phyloP scores from a whole-genome alignment of 176 grass and related monocot species.

The Eleusine indica region DNA sequence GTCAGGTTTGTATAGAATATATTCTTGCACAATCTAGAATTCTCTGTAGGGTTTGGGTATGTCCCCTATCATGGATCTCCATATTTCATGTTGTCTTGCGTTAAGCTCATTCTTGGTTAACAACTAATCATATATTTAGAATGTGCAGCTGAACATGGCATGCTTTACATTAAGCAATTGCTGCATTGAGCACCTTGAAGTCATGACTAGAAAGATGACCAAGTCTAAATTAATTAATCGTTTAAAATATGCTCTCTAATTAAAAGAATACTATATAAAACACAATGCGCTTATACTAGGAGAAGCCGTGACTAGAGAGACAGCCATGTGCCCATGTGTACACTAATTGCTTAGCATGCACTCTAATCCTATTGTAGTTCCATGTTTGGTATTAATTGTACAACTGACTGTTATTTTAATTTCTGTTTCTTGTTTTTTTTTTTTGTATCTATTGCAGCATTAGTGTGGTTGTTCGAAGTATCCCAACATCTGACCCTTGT shows the following conservation, averaged over 20 bases:
- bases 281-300: background rate
- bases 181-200: background rate
- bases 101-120: background rate
- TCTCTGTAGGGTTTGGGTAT: background rate
- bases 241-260: background rate
- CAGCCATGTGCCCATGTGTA: background rate
- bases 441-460: conserved; percentile 55
- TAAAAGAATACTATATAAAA: background rate
- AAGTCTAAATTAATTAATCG: background rate
- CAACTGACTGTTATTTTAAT: background rate
- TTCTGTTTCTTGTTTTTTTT: background rate
- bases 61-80: background rate
- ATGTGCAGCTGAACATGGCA: background rate
- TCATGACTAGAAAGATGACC: background rate
- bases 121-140: background rate
- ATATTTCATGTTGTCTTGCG: background rate
- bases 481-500: conserved; percentile 55
- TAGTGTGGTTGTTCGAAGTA: conserved; percentile 68
- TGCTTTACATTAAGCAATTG: background rate
- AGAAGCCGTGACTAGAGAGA: background rate
- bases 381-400: background rate
- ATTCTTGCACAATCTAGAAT: background rate
- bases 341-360: background rate
- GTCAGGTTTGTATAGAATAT: background rate
- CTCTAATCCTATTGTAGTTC: background rate